phyloP scores from a whole-genome alignment of 2,329 filamentous ascomycete species.

The Fusarium begoniae region DNA sequence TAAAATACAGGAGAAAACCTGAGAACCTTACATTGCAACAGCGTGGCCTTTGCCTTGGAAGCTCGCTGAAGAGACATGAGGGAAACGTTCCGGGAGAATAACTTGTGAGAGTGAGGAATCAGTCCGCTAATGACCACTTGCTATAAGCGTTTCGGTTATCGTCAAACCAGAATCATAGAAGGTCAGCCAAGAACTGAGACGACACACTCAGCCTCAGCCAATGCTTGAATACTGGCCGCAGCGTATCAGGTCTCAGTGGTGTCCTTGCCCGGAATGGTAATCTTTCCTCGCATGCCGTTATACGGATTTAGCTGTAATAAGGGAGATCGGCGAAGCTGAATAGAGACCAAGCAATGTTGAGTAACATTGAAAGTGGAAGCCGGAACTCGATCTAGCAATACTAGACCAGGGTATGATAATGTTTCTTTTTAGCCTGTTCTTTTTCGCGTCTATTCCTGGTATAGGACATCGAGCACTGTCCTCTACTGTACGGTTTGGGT shows the following conservation, averaged over 20 bases:
- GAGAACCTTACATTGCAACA: not conserved
- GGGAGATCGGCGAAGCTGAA: conserved; percentile 34
- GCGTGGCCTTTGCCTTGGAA: not conserved
- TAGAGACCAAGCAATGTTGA: conserved; percentile 2
- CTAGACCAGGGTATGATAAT: conserved; percentile 19
- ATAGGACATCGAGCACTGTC: not conserved
- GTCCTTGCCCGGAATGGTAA: conserved; percentile 22
- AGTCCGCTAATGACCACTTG: not conserved
- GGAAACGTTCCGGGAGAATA: not conserved
- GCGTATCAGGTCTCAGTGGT: not conserved
- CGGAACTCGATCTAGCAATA: conserved; percentile 10
- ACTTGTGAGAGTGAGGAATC: not conserved
- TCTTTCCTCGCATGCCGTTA: conserved; percentile 24
- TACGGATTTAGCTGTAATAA: conserved; percentile 38
- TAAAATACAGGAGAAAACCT: not conserved
- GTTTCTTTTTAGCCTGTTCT: conserved; percentile 22
- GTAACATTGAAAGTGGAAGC: conserved; percentile 19
- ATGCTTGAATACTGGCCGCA: not conserved
- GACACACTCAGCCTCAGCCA: not conserved
- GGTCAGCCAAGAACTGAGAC: not conserved
- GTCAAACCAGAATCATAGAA: conserved; percentile 9
- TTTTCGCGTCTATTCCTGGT: conserved; percentile 1
- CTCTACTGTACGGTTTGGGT: not conserved
- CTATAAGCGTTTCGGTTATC: conserved; percentile 3
- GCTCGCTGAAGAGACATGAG: conserved; percentile 3